These are phyloP conservation scores for Plasmodium ovale DNA, from an alignment of 169 alveolate genomes.

Conservation along the genomic window DNA sequence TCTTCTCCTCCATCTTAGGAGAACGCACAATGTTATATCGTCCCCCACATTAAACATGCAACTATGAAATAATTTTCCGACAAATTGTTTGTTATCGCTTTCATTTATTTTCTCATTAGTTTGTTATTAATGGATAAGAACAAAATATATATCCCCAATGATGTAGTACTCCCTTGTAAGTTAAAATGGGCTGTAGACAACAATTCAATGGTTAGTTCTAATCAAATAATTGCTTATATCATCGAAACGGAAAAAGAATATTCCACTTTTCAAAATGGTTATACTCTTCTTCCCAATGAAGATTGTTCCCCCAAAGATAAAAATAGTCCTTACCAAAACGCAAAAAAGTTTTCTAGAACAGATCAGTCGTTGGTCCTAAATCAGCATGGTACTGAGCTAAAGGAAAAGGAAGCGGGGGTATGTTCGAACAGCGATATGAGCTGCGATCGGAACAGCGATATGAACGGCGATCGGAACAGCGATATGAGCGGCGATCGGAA, in stretches of 20 bases:
- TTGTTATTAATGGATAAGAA: slow-evolving; percentile 44
- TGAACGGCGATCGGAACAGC: no score
- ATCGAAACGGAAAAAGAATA: slow-evolving; percentile 19
- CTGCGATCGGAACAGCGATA: no score
- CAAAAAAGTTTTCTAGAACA: no score
- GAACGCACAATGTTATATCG: no score
- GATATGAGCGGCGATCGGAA: background rate
- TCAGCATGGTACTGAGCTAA: no score
- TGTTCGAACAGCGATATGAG: background rate
- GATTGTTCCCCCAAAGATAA: background rate
- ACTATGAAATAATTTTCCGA: slow-evolving; percentile 4
- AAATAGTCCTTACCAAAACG: background rate
- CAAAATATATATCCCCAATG: slow-evolving; percentile 37
- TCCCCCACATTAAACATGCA: background rate
- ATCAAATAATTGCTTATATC: slow-evolving; percentile 67
- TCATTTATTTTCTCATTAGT: background rate
- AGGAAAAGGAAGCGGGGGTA: no score
- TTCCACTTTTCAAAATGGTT: background rate
- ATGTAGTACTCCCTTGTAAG: slow-evolving; percentile 52
- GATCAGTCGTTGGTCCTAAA: no score
- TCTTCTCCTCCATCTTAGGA: no score
- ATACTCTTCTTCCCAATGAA: background rate
- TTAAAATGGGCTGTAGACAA: slow-evolving; percentile 73
- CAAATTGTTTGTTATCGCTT: slow-evolving; percentile 1
- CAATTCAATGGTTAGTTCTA: slow-evolving; percentile 46